Evolutionary conservation across 345 rosid species (phyloP), one percentile per base, ranked within the genome.

Genomic region (Gossypium turneri): DNA sequence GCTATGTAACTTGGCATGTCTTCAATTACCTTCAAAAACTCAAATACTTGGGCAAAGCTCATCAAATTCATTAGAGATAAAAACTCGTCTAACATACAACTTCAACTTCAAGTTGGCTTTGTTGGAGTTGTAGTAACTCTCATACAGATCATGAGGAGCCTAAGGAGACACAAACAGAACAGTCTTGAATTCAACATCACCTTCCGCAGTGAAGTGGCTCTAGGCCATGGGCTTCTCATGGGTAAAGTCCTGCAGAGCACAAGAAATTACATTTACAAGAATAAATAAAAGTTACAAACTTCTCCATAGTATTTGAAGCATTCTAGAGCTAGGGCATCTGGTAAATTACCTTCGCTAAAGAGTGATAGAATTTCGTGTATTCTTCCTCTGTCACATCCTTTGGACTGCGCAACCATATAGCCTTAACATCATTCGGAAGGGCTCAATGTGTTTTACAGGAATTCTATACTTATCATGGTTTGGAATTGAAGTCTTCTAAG

Each of bases 101-200:
- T 34, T 4, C 67, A 95, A 81, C 89, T 89, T 95, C 83, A 95
- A 82, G 87, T 95, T 95, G 67, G 98, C 85, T 77, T 93, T 95
- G 78, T 88, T 90, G 76, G 81, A 62, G 77, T 95, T 95, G 82
- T 93, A 95, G 78, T 92, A 93, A 82, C 99, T 91, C 85, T 95
- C 98, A 25, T 95, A 95, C 22, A 89, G 83, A 85, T 95, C 97
- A 59, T 90, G 92, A 61, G 97, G 92, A 75, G 99, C 99, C 84
- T 90, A 93, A 2, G 99, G 98, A 79, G 99, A 97, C 82, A 95
- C 97, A 84, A 82, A 95, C 76, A 95, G 79, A 57, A 93, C 86
- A 72, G 98, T 92, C 85, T 95, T 91, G 85, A 95, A 95, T 77
- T 95, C 98, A 60, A 95, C 97, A 84, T 95, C 98, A 53, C 99